Evolutionary conservation across 1,284 basidiomycete species (phyloP), one percentile per base, ranked within the genome.

Genomic region (Ustilago cynodontis): DNA sequence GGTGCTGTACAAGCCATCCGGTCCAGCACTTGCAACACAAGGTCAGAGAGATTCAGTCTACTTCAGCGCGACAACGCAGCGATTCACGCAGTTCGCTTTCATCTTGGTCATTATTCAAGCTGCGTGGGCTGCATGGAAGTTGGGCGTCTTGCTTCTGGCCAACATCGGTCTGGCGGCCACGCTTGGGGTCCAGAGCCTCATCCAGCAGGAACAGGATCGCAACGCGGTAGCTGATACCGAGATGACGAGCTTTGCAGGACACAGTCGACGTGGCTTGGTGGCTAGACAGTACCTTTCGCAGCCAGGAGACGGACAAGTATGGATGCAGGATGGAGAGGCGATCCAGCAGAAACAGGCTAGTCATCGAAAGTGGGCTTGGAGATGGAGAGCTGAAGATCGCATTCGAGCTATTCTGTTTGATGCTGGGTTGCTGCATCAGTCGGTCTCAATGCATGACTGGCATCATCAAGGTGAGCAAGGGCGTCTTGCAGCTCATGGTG

Each of bases 61-160:
- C 56, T 81, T 81, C 33, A 24, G 68, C 8, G 31, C 29, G n/a
- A 22, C 41, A 16, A 57, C 64, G 6, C 57, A 66, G 18, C 45
- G 61, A 2, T 56, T 81, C 31, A 76, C 60, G 0, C 65, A 43
- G 26, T 81, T 68, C 26, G 62, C 68, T 2, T 80, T 64, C 49
- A 58, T 81, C 50, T 29, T 80, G 14, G 58, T 81, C 41, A 51
- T 75, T 16, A 57, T 81, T 28, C 75, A 80, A 24, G 64, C 68
- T 13, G 53, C 59, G 24, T 81, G 79, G 79, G 61, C 65, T 29
- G 71, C 75, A 3, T 81, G 78, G 78, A 71, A 74, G 47, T 33
- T 73, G n/a, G 45, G 62, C 13, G 31, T 81, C 11, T 26, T 81
- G 18, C 28, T 71, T 10, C 5, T 63, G 18, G 55, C 68, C 43